Evolutionary conservation across 2,329 filamentous ascomycete genomes (phyloP), one percentile per base, ranked within the genome.

Genomic region (Alternaria burnsii): DNA sequence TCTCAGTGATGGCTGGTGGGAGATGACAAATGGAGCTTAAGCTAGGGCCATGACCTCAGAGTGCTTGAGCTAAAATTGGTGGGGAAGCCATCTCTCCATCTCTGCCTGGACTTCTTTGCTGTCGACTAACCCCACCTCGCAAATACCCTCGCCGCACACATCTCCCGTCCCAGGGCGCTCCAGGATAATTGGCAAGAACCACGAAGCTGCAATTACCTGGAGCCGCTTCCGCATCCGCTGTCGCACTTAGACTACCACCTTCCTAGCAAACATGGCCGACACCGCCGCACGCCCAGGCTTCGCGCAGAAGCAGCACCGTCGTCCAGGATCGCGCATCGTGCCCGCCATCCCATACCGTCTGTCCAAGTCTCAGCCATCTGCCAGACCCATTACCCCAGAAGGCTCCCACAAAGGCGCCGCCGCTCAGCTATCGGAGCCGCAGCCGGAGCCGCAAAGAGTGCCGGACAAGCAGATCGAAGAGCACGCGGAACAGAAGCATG

Each of bases 141-240:
- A 60, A 52, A 50, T 61, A 66, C 59, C 58, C 65, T 56, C 60
- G 41, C 52, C 54, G 56, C 59, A 55, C 66, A 60, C 61, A 62
- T 59, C 65, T 52, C 61, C 65, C 43, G 28, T 53, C 51, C 52
- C 60, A 66, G 68, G 71, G 77, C 77, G 76, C 78, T 80, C 78
- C 77, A 79, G 76, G 78, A 75, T 78, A 79, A 79, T 79, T 78
- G 77, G 68, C 72, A 71, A 66, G 42, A 60, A 53, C 48, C 42
- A 54, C 58, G 28, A 60, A 54, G 61, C 63, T 71, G 69, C 75
- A 78, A 76, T 78, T 80, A 78, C 76, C 76, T 80, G 78, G 78
- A 80, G 77, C 73, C 75, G 76, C 77, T 77, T 50, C 46, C 46
- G 46, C 32, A n/a, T 48, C 30, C 30, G 30, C 20, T 16, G 61